Evolutionary conservation across 2,329 filamentous ascomycete species (phyloP).

Genomic region (Ascocoryne sarcoides): DNA sequence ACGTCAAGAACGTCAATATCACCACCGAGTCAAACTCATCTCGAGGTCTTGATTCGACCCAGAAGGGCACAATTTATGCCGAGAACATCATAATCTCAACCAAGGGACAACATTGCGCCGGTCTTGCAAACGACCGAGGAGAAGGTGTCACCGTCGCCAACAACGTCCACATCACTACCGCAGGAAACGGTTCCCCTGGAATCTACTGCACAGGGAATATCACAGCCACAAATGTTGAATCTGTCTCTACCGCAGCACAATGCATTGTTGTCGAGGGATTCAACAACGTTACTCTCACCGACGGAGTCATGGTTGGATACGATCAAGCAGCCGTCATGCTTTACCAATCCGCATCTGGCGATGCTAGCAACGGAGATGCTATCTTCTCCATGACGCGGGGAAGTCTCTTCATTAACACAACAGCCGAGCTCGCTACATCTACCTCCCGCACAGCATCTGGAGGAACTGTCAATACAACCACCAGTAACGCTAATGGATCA

Average conservation of each 20-base stretch:
- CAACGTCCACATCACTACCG: neutral
- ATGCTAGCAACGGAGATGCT: neutral
- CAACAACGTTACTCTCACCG: neutral
- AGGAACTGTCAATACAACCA: neutral
- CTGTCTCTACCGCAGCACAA: neutral
- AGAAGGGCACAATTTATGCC: neutral
- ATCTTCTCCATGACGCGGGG: neutral
- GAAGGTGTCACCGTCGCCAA: neutral
- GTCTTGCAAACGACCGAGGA: neutral
- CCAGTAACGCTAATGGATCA: neutral
- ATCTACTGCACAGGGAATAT: neutral
- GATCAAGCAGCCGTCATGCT: neutral
- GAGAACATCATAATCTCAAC: neutral
- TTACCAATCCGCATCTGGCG: neutral
- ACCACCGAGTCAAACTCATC: neutral
- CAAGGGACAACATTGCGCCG: neutral
- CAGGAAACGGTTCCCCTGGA: neutral
- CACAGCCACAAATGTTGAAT: neutral
- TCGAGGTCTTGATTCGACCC: neutral
- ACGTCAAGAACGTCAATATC: neutral
- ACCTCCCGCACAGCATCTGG: neutral
- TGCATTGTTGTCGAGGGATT: neutral
- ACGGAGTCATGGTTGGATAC: neutral
- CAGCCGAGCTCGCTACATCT: neutral
- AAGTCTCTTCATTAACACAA: neutral